phyloP scores from a whole-genome alignment of 768 basidiomycete genomes.

The Crepidotus variabilis region DNA sequence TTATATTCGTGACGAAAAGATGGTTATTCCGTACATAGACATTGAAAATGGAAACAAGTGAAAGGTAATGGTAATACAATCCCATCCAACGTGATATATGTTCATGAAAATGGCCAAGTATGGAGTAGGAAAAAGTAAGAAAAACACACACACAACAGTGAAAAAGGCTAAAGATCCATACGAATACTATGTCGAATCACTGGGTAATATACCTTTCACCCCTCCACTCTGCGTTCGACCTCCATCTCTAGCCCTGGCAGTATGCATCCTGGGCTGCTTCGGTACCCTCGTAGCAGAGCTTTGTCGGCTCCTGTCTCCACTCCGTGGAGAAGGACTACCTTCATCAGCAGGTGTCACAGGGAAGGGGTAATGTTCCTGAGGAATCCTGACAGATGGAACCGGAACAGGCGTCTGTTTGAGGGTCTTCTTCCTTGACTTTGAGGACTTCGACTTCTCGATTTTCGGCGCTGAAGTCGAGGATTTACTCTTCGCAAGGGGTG shows the following conservation, averaged over 20 bases:
- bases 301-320: conserved; percentile 18
- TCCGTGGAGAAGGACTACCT: conserved; percentile 9
- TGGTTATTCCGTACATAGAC: too few relatives aligned
- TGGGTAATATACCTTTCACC: conserved; percentile 67
- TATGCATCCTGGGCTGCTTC: conserved; percentile 55
- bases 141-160: too few relatives aligned
- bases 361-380: conserved; percentile 56
- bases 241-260: conserved; percentile 70
- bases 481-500: conserved; percentile 10
- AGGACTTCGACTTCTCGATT: conserved; percentile 14
- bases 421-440: conserved; percentile 27
- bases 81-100: too few relatives aligned
- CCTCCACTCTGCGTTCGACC: conserved; percentile 85
- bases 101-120: too few relatives aligned
- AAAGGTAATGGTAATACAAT: too few relatives aligned
- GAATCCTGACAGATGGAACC: conserved; percentile 38
- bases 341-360: conserved; percentile 47
- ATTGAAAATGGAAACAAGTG: too few relatives aligned
- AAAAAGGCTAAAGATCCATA: too few relatives aligned
- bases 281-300: conserved; percentile 11
- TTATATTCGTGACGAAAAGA: too few relatives aligned
- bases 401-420: conserved; percentile 41
- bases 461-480: conserved; percentile 7
- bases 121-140: too few relatives aligned
- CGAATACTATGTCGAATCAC: conserved; percentile 17